These are phyloP conservation scores for Tetraselmis striata DNA, from an alignment of 139 green algal species.

Conservation along the genomic window DNA sequence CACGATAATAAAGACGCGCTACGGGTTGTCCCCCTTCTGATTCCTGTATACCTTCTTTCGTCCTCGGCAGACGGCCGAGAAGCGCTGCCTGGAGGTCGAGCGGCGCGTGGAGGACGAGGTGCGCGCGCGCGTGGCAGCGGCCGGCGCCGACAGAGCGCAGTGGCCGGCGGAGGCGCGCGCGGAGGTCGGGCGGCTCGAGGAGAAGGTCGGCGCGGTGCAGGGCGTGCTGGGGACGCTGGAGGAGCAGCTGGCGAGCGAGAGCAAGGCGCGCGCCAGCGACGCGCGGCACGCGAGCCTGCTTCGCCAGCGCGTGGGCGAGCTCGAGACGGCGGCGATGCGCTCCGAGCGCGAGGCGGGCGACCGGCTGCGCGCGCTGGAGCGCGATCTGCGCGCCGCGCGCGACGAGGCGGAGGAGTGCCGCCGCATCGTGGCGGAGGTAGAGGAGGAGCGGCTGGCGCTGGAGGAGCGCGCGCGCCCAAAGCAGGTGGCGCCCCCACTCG, in stretches of 20 bases:
- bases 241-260: slow-evolving; percentile 9
- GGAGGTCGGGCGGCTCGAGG: slow-evolving; percentile 31
- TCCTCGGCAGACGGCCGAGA: not conserved
- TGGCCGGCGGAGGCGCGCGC: slow-evolving; percentile 42
- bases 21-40: no score
- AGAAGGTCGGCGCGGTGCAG: slow-evolving; percentile 15
- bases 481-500: no score
- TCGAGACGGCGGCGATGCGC: not conserved
- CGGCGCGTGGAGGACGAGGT: slow-evolving; percentile 29
- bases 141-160: slow-evolving; percentile 22
- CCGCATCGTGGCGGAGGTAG: slow-evolving; percentile 9
- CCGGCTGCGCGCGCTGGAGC: not conserved
- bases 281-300: not conserved
- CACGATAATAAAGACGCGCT: no score
- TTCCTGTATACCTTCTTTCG: no score
- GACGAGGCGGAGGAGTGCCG: slow-evolving; percentile 12
- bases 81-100: slow-evolving; percentile 21
- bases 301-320: not conserved
- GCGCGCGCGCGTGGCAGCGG: slow-evolving; percentile 26
- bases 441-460: slow-evolving; percentile 4
- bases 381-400: slow-evolving; percentile 2
- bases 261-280: slow-evolving; percentile 1
- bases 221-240: slow-evolving; percentile 11
- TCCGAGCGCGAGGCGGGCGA: slow-evolving; percentile 17
- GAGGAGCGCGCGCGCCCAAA: not conserved